These are phyloP conservation scores for Myxozyma monticola DNA, from an alignment of 805 yeast genomes.

Conservation along the genomic window DNA sequence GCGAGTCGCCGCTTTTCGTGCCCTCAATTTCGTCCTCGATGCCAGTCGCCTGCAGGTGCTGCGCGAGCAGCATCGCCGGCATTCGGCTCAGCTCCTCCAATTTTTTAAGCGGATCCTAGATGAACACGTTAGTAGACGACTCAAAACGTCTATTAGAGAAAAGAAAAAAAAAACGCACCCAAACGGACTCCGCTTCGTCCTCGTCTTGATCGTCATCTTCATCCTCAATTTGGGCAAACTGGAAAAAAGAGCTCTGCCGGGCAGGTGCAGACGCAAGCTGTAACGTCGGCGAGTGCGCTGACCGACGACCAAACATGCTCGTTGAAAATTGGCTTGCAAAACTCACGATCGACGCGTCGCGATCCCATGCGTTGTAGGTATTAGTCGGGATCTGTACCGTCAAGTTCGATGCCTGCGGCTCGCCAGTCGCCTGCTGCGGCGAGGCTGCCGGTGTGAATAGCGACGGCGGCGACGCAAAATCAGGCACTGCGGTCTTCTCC, in stretches of 20 bases:
- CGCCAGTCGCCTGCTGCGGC: no score
- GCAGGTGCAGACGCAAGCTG: constrained; percentile 4
- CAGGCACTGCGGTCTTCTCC: not conserved
- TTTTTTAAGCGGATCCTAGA: constrained; percentile 24
- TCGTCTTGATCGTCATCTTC: constrained; percentile 6
- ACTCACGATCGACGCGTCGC: constrained; percentile 17
- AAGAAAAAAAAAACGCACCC: constrained; percentile 8
- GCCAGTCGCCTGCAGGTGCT: constrained; percentile 6
- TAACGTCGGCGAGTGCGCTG: not conserved
- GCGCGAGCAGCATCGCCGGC: constrained; percentile 25
- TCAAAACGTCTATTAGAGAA: no score
- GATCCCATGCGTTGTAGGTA: constrained; percentile 29
- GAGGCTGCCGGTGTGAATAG: not conserved
- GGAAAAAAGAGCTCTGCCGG: constrained; percentile 13
- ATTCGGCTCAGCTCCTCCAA: constrained; percentile 26
- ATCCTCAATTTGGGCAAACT: not conserved
- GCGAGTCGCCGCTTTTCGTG: no score
- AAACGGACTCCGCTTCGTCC: not conserved
- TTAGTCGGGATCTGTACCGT: not conserved
- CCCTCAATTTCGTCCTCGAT: not conserved
- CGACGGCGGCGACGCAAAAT: constrained; percentile 1
- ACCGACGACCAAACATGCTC: constrained; percentile 2
- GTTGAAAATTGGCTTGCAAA: constrained; percentile 7
- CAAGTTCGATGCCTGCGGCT: no score
- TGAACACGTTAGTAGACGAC: no score